These are phyloP conservation scores for Hirsutella minnesotensis DNA, from an alignment of 2,329 filamentous ascomycete species.

Conservation along the genomic window DNA sequence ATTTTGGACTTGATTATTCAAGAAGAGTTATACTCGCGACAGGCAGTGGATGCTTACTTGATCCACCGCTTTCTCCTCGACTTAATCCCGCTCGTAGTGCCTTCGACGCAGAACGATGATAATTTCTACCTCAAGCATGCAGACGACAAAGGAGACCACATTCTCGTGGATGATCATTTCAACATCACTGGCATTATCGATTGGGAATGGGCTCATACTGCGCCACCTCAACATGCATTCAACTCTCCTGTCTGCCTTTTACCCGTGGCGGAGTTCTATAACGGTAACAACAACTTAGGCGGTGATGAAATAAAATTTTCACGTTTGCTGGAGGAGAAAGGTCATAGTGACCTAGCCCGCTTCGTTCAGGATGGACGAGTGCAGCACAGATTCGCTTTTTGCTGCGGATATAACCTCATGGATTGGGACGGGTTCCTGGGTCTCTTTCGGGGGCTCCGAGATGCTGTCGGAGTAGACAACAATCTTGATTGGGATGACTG, in stretches of 20 bases:
- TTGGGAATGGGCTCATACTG: constrained; percentile 26
- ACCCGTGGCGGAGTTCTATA: constrained; percentile 28
- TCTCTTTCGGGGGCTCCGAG: constrained; percentile 26
- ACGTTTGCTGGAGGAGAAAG: constrained; percentile 16
- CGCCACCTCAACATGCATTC: constrained; percentile 24
- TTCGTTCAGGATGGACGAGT: constrained; percentile 24
- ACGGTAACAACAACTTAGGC: constrained; percentile 19
- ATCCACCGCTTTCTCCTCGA: constrained; percentile 30
- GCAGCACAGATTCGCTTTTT: constrained; percentile 27
- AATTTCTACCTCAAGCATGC: constrained; percentile 29
- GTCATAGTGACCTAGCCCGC: constrained; percentile 20
- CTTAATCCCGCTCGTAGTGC: constrained; percentile 13
- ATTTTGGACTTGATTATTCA: constrained; percentile 23
- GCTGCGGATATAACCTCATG: constrained; percentile 26
- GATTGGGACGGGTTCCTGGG: constrained; percentile 31
- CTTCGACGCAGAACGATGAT: constrained; percentile 11
- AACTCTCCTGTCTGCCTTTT: constrained; percentile 28
- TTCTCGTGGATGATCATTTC: constrained; percentile 31
- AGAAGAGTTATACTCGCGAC: constrained; percentile 22
- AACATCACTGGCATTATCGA: constrained; percentile 37
- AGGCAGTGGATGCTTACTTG: constrained; percentile 23
- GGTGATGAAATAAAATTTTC: constrained; percentile 27
- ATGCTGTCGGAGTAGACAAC: constrained; percentile 18
- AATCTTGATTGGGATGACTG: constrained; percentile 25
- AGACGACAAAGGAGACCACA: constrained; percentile 35